Evolutionary conservation across 2,329 filamentous ascomycete species (phyloP).

Genomic region (Anthostomella pinea): DNA sequence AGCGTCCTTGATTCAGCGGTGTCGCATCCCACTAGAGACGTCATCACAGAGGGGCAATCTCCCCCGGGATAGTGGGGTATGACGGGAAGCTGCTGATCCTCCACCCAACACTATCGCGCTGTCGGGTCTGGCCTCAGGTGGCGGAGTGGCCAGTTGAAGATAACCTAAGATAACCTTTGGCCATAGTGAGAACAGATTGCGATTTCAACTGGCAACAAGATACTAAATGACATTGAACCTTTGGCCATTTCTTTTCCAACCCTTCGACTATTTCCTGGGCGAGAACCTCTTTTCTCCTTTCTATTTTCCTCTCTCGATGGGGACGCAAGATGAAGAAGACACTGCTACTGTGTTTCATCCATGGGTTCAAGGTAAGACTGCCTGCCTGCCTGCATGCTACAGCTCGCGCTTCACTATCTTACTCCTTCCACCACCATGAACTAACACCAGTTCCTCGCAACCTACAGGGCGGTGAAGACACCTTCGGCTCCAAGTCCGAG

Average conservation of each 20-base stretch:
- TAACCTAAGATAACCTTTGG: no score
- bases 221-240: constrained; percentile 3
- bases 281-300: constrained; percentile 3
- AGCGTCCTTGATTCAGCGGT: constrained; percentile 6
- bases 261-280: not conserved
- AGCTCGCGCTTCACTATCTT: not conserved
- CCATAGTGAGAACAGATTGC: no score
- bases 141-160: no score
- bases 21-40: constrained; percentile 9
- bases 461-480: constrained; percentile 69
- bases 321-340: constrained; percentile 68
- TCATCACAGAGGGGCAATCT: constrained; percentile 16
- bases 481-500: constrained; percentile 62
- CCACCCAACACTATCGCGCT: no score
- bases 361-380: constrained; percentile 70
- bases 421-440: not conserved
- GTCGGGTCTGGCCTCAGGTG: no score
- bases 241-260: constrained; percentile 2
- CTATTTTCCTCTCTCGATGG: constrained; percentile 26
- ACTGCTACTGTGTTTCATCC: constrained; percentile 77
- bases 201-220: no score
- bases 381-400: not conserved
- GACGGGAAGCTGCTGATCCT: no score
- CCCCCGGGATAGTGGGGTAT: constrained; percentile 6
- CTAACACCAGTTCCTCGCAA: constrained; percentile 1